These are phyloP conservation scores for Ascodesmis nigricans DNA, from an alignment of 495 filamentous ascomycete species.

Conservation along the genomic window DNA sequence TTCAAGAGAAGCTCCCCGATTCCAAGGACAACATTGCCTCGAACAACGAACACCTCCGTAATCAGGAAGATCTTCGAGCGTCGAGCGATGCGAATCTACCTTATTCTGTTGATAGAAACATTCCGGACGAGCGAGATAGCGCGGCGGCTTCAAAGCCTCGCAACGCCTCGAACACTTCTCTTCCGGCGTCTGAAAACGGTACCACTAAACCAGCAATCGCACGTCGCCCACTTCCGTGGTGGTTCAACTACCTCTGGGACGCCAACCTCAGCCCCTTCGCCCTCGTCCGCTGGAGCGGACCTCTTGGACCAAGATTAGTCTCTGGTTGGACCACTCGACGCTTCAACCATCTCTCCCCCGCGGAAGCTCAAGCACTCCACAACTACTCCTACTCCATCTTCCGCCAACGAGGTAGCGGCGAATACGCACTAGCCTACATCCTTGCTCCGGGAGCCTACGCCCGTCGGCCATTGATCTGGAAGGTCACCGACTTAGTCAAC, in stretches of 20 bases:
- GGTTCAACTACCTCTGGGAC: constrained; percentile 86
- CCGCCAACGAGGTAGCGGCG: constrained; percentile 71
- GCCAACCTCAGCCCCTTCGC: constrained; percentile 91
- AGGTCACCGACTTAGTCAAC: constrained; percentile 40
- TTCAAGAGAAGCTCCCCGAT: constrained; percentile 50
- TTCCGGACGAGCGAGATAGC: constrained; percentile 1
- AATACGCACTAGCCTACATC: constrained; percentile 83
- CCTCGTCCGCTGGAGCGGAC: constrained; percentile 72
- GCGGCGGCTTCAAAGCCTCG: background rate
- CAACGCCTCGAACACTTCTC: constrained; percentile 10
- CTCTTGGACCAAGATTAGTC: constrained; percentile 71
- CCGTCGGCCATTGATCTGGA: constrained; percentile 62
- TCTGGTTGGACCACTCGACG: constrained; percentile 87
- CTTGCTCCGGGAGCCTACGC: constrained; percentile 87
- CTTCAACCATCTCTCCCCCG: constrained; percentile 65
- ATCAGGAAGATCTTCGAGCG: too few species aligned
- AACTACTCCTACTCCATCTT: constrained; percentile 91
- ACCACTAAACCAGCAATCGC: constrained; percentile 12
- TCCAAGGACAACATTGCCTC: constrained; percentile 52
- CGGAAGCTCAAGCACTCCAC: constrained; percentile 68
- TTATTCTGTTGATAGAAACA: too few species aligned
- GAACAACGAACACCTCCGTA: too few species aligned
- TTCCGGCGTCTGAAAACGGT: too few species aligned
- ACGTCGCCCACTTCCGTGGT: constrained; percentile 50
- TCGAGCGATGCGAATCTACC: too few species aligned